Evolutionary conservation across 2,329 filamentous ascomycete species (phyloP).

Genomic region (Colletotrichum salicis): DNA sequence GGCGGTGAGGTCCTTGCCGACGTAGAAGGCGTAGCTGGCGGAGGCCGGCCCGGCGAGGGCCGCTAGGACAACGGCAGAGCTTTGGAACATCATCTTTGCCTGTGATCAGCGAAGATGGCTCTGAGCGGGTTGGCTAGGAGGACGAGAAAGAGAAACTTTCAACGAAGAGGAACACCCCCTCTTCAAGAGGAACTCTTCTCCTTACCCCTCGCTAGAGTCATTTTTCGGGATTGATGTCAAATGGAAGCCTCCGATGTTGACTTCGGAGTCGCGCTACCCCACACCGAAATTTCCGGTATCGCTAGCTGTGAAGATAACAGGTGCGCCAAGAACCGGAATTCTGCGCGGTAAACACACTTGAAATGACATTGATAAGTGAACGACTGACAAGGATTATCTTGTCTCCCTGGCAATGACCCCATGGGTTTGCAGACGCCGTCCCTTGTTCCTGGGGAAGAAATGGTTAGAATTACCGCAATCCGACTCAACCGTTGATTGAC

Average conservation of each 20-base stretch:
- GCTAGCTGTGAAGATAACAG: conserved; percentile 28
- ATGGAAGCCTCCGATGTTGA: conserved; percentile 16
- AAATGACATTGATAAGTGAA: conserved; percentile 1
- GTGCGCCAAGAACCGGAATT: not conserved
- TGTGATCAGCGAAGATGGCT: not conserved
- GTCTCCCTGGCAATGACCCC: conserved; percentile 18
- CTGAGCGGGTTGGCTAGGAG: not conserved
- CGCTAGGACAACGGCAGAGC: conserved; percentile 24
- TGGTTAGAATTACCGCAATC: conserved; percentile 11
- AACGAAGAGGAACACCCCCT: not conserved
- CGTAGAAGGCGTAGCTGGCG: conserved; percentile 61
- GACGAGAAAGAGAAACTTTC: not conserved
- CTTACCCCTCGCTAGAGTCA: not conserved
- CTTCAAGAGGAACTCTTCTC: not conserved
- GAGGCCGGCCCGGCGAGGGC: conserved; percentile 34
- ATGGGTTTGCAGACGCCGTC: not conserved
- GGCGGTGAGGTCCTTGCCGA: conserved; percentile 56
- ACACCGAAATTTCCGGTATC: conserved; percentile 34
- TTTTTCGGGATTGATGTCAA: conserved; percentile 21
- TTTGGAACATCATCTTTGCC: conserved; percentile 25
- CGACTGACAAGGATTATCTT: conserved; percentile 25
- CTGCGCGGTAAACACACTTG: not conserved
- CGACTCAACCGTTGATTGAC: not conserved
- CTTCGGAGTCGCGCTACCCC: conserved; percentile 13
- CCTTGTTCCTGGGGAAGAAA: conserved; percentile 19